phyloP scores from a whole-genome alignment of 176 grass and related monocot species.

The barley (Hordeum vulgare) region DNA sequence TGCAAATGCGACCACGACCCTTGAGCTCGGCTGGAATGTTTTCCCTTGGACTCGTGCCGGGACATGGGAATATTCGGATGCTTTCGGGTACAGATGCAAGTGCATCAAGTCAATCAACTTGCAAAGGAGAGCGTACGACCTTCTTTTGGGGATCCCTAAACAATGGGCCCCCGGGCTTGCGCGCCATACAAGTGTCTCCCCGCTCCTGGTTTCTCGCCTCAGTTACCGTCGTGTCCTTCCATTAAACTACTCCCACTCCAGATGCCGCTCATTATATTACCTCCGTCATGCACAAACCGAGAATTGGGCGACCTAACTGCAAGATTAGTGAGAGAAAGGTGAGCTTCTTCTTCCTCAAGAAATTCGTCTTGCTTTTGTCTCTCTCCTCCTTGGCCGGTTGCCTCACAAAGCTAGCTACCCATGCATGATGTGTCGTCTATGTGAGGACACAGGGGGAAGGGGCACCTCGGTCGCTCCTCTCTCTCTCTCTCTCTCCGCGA shows the following conservation, averaged over 20 bases:
- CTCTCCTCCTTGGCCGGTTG: neutral
- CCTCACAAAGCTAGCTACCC: neutral
- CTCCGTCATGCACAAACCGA: neutral
- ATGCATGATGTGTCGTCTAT: neutral
- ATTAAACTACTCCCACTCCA: neutral
- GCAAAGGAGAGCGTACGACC: neutral
- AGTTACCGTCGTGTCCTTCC: neutral
- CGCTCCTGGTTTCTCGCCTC: neutral
- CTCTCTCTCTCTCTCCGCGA: neutral
- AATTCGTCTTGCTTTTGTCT: neutral
- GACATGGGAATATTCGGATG: conserved; percentile 17
- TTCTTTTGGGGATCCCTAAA: conserved; percentile 30
- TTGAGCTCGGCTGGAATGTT: neutral
- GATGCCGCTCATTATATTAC: neutral
- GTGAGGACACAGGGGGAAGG: no score
- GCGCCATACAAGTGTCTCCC: neutral
- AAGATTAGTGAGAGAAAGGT: neutral
- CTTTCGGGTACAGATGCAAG: neutral
- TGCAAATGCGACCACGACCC: conserved; percentile 15
- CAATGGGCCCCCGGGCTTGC: neutral
- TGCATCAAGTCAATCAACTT: conserved; percentile 15
- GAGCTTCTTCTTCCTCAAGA: neutral
- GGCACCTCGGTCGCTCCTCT: neutral
- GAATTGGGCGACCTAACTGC: neutral
- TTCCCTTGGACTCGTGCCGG: neutral